phyloP scores from a whole-genome alignment of 176 grass and related monocot genomes.

The Tillandsia fasciculata region DNA sequence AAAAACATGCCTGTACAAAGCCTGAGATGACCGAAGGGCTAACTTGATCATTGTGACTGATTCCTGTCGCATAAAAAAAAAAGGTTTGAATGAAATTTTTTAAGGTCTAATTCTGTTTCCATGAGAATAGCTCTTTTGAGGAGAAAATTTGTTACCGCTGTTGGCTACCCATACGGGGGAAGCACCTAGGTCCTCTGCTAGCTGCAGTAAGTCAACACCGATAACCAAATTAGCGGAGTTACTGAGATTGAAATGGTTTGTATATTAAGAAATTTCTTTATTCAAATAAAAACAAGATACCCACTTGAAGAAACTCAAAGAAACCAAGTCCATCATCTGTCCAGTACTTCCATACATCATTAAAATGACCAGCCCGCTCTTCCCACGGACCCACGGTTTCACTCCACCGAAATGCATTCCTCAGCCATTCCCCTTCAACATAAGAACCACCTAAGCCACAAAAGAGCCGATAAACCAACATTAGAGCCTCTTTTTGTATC shows the following conservation, averaged over 20 bases:
- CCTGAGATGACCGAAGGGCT: slow-evolving; percentile 45
- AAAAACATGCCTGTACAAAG: slow-evolving; percentile 72
- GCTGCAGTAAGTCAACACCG: slow-evolving; percentile 36
- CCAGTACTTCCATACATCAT: slow-evolving; percentile 89
- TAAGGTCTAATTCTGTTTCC: slow-evolving; percentile 8
- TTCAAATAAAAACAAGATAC: slow-evolving; percentile 23
- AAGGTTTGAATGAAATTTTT: slow-evolving; percentile 13
- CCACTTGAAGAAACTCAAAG: slow-evolving; percentile 91
- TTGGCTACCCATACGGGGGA: slow-evolving; percentile 82
- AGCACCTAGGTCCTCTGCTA: slow-evolving; percentile 83
- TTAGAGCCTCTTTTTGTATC: neutral
- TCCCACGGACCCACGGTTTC: slow-evolving; percentile 81
- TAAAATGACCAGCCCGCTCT: slow-evolving; percentile 81
- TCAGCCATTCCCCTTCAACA: slow-evolving; percentile 69
- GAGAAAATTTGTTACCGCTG: slow-evolving; percentile 47
- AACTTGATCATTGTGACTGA: slow-evolving; percentile 62
- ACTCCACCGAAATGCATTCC: slow-evolving; percentile 84
- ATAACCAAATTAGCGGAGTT: slow-evolving; percentile 17
- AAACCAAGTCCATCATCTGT: slow-evolving; percentile 86
- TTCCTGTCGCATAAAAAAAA: slow-evolving; percentile 46
- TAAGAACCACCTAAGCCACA: slow-evolving; percentile 61
- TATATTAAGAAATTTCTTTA: slow-evolving; percentile 17
- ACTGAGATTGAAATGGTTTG: neutral
- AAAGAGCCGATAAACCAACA: slow-evolving; percentile 6
- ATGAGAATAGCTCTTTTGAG: slow-evolving; percentile 10